Evolutionary conservation across 257 asterid genomes (phyloP).

Genomic region (Primulina eburnea): DNA sequence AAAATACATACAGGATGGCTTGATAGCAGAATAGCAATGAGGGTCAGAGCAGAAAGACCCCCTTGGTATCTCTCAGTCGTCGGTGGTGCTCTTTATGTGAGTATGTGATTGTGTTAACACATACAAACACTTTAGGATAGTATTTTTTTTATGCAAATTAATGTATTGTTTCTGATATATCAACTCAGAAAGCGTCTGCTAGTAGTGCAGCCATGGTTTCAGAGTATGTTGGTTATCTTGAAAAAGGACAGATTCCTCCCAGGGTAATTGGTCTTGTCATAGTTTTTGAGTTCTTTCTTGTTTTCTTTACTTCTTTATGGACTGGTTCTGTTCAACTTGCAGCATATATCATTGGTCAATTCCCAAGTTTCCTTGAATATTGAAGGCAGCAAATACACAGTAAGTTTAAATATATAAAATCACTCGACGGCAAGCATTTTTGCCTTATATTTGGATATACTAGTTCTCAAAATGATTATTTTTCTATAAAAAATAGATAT

Average conservation of each 20-base stretch:
- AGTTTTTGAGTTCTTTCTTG: constrained; percentile 23
- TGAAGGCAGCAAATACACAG: constrained; percentile 99
- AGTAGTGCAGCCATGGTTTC: constrained; percentile 96
- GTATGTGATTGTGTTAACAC: constrained; percentile 28
- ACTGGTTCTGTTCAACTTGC: constrained; percentile 40
- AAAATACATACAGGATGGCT: constrained; percentile 99
- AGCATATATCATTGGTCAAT: constrained; percentile 95
- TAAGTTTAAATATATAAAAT: constrained; percentile 40
- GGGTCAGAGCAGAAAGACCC: constrained; percentile 99
- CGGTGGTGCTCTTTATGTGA: constrained; percentile 98
- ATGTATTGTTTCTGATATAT: constrained; percentile 26
- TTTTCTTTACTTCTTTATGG: constrained; percentile 26
- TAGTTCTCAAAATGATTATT: constrained; percentile 2
- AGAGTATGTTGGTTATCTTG: constrained; percentile 97
- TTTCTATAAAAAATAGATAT: constrained; percentile 12
- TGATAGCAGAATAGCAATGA: constrained; percentile 99
- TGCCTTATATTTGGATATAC: background rate
- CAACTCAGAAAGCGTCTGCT: constrained; percentile 93
- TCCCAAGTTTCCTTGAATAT: constrained; percentile 94
- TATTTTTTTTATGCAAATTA: constrained; percentile 13
- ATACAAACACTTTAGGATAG: constrained; percentile 4
- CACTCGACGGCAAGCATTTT: constrained; percentile 16
- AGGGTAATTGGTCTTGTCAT: constrained; percentile 51
- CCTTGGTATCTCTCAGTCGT: constrained; percentile 99
- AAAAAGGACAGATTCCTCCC: constrained; percentile 98